These are phyloP conservation scores for Porpolomopsis calyptriformis DNA, from an alignment of 768 basidiomycete species.

Conservation along the genomic window DNA sequence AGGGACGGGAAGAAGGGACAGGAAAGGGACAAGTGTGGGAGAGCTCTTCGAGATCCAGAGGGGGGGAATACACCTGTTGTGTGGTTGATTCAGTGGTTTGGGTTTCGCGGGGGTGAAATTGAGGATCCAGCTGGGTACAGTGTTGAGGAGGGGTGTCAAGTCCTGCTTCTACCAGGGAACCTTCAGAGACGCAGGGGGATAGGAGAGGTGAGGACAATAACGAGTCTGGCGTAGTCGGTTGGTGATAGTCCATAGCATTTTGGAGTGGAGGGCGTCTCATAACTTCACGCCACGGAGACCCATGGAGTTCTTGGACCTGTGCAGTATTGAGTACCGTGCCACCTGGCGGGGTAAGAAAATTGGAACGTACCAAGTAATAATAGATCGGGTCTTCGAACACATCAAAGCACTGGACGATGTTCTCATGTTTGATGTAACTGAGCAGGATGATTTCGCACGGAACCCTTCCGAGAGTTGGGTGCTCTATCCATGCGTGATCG, in stretches of 20 bases:
- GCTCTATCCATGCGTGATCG: constrained; percentile 50
- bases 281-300: constrained; percentile 69
- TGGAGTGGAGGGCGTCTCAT: constrained; percentile 23
- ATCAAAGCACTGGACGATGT: constrained; percentile 75
- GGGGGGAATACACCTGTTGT: constrained; percentile 6
- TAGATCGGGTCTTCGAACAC: constrained; percentile 75
- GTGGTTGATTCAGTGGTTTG: constrained; percentile 6
- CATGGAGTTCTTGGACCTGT: constrained; percentile 88
- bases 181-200: constrained; percentile 44
- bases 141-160: constrained; percentile 30
- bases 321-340: constrained; percentile 3
- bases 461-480: constrained; percentile 48
- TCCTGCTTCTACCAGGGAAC: constrained; percentile 34
- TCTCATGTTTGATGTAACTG: constrained; percentile 61
- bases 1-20: constrained; percentile 57
- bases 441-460: constrained; percentile 80
- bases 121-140: background rate
- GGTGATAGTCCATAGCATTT: constrained; percentile 13
- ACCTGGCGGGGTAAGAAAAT: background rate
- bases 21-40: constrained; percentile 19
- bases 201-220: constrained; percentile 40
- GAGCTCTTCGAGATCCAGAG: too few species aligned
- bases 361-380: constrained; percentile 69
- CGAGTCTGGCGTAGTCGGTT: constrained; percentile 15
- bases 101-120: constrained; percentile 8